Conservation (phyloP, 371 early-diverging fungal species). For the Actinomortierella ambigua region DNA sequence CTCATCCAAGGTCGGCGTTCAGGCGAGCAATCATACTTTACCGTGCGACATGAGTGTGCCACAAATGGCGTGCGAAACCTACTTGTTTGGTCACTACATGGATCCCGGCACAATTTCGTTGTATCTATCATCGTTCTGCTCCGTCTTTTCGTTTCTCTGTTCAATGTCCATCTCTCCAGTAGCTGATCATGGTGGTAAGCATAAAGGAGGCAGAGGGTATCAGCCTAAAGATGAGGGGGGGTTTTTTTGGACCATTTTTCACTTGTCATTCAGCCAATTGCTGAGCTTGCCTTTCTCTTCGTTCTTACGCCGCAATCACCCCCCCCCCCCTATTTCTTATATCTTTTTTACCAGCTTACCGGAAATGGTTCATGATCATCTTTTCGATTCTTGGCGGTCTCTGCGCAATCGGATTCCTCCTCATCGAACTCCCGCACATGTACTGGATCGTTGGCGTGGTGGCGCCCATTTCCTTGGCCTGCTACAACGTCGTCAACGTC, state of each 20-base stretch:
- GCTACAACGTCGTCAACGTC: constrained; percentile 46
- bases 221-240: too few relatives aligned
- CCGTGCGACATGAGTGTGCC: constrained; percentile 29
- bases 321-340: too few relatives aligned
- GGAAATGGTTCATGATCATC: constrained; percentile 23
- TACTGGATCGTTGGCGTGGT: constrained; percentile 35
- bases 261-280: too few relatives aligned
- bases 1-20: constrained; percentile 26
- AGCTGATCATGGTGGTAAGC: constrained; percentile 44
- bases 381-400: constrained; percentile 31
- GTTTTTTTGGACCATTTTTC: too few relatives aligned
- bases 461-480: constrained; percentile 22
- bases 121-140: constrained; percentile 36
- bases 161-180: constrained; percentile 35
- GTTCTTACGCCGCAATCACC: too few relatives aligned
- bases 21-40: constrained; percentile 18
- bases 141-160: constrained; percentile 24
- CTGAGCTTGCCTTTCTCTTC: too few relatives aligned
- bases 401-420: constrained; percentile 14
- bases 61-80: constrained; percentile 24
- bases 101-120: constrained; percentile 40
- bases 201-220: background rate
- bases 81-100: constrained; percentile 21
- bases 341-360: constrained; percentile 14
- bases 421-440: constrained; percentile 14